Percentiles rank a stretch among this genome's conserved stretches.
Conservation (phyloP, 352 stramenopile genomes). For the Phytopythium delawarense region DNA sequence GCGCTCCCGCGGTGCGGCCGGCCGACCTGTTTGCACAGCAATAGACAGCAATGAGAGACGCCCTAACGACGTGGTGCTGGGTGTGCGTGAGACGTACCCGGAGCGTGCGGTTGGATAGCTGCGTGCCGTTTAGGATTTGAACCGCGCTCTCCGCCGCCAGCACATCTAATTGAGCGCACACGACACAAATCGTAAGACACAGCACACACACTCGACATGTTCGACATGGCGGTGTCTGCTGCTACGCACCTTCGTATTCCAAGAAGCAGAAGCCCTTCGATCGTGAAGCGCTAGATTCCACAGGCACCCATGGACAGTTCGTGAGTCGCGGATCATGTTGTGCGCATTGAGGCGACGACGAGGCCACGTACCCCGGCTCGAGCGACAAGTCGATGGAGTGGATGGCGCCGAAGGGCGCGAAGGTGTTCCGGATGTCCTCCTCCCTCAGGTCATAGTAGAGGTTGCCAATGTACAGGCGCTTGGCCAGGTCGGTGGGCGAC, state of each 20-base stretch:
- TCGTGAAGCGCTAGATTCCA: conserved; percentile 34
- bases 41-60: not conserved
- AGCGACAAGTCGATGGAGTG: conserved; percentile 75
- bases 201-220: too few relatives aligned
- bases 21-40: conserved; percentile 35
- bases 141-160: conserved; percentile 72
- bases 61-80: not conserved
- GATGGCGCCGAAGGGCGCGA: conserved; percentile 64
- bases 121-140: conserved; percentile 66
- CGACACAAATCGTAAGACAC: not conserved
- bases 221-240: not conserved
- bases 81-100: conserved; percentile 26
- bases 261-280: conserved; percentile 84
- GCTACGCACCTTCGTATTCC: conserved; percentile 55
- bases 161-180: conserved; percentile 32
- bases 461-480: conserved; percentile 75
- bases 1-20: conserved; percentile 67
- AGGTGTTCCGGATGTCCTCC: conserved; percentile 62
- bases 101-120: conserved; percentile 58
- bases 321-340: not conserved
- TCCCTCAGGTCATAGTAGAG: conserved; percentile 83
- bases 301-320: not conserved
- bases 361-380: conserved; percentile 48
- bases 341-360: too few relatives aligned
- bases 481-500: conserved; percentile 57